These are phyloP conservation scores for Trametes sp. DNA, from an alignment of 1,284 basidiomycete species.

Conservation along the genomic window DNA sequence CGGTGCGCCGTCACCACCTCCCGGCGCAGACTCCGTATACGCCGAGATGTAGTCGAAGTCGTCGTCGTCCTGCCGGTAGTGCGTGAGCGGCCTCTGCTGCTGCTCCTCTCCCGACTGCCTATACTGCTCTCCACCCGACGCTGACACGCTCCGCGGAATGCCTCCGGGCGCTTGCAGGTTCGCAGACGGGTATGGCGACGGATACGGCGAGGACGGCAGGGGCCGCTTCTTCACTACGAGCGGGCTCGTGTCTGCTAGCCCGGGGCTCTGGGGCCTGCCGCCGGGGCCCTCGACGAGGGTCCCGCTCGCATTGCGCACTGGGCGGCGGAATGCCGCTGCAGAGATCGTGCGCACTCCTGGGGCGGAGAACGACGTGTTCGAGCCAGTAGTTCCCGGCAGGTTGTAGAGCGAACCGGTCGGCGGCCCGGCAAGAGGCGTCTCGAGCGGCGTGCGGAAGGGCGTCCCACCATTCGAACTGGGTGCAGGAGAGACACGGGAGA, in stretches of 20 bases:
- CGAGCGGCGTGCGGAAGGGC: constrained; percentile 49
- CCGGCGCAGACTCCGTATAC: constrained; percentile 42
- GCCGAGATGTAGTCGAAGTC: constrained; percentile 65
- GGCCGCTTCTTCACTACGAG: constrained; percentile 58
- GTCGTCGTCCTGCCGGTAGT: constrained; percentile 45
- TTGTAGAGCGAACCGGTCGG: constrained; percentile 33
- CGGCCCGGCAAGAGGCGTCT: constrained; percentile 40
- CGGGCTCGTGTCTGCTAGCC: constrained; percentile 53
- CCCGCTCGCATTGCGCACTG: constrained; percentile 46
- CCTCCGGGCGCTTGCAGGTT: constrained; percentile 23
- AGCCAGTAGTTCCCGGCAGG: constrained; percentile 41
- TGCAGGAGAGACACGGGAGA: constrained; percentile 26
- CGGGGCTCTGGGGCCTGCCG: constrained; percentile 15
- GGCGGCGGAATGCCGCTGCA: constrained; percentile 77
- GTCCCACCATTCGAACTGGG: constrained; percentile 37
- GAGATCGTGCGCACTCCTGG: constrained; percentile 63
- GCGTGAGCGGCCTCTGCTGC: constrained; percentile 22
- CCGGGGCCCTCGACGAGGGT: constrained; percentile 16
- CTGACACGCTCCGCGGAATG: constrained; percentile 24
- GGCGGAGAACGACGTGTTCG: constrained; percentile 44
- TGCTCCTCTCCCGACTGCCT: constrained; percentile 9
- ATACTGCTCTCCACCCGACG: constrained; percentile 28
- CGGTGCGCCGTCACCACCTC: neutral
- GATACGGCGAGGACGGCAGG: constrained; percentile 50
- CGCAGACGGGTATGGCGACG: constrained; percentile 33